Percentiles rank a stretch among this genome's conserved stretches.
Conservation (phyloP, 257 asterid genomes). For the Fraxinus pennsylvanica region DNA sequence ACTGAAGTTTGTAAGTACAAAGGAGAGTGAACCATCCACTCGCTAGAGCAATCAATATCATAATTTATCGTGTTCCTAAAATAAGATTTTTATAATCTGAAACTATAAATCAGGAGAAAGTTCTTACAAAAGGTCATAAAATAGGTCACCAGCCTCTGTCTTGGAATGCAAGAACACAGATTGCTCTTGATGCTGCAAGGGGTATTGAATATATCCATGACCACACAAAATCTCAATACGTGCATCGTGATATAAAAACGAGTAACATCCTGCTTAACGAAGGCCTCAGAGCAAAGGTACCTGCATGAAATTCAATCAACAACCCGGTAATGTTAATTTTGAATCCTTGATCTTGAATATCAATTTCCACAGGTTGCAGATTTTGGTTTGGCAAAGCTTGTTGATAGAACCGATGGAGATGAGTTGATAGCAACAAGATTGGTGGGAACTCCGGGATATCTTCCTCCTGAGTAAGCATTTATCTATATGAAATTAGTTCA, state of each 20-base stretch:
- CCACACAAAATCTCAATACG: constrained; percentile 71
- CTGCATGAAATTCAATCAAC: not conserved
- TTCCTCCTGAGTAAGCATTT: constrained; percentile 79
- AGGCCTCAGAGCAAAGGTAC: constrained; percentile 83
- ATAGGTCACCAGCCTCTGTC: constrained; percentile 77
- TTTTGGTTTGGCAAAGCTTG: constrained; percentile 86
- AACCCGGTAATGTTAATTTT: not conserved
- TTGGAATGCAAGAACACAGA: constrained; percentile 79
- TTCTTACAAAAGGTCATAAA: constrained; percentile 22
- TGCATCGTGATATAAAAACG: constrained; percentile 85
- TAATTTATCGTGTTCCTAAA: not conserved
- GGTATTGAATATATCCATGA: constrained; percentile 91
- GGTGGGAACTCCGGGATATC: constrained; percentile 93
- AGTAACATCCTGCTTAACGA: constrained; percentile 74
- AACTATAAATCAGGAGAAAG: constrained; percentile 6
- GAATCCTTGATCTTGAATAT: not conserved
- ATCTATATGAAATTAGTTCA: not conserved
- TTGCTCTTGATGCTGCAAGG: constrained; percentile 75
- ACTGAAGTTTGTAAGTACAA: not conserved
- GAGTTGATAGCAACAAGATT: constrained; percentile 70
- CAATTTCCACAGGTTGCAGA: constrained; percentile 65
- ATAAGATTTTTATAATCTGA: not conserved
- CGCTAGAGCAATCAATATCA: not conserved
- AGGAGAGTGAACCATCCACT: not conserved
- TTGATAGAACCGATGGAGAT: constrained; percentile 63